These are phyloP conservation scores for Ustilago bromivora DNA, from an alignment of 1,284 basidiomycete species.

Conservation along the genomic window DNA sequence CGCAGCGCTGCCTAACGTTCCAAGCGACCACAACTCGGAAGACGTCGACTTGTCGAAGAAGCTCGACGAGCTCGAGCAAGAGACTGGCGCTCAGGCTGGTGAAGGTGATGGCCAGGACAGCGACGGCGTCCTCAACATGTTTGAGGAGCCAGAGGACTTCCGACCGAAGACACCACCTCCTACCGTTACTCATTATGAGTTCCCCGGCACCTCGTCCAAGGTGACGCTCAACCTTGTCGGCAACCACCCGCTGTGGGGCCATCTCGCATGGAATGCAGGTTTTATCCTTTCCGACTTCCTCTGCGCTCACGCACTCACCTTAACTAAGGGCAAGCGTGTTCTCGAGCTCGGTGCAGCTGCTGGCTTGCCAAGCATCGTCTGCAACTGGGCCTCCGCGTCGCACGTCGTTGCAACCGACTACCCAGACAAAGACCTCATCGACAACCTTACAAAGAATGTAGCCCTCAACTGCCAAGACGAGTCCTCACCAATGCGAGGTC, in stretches of 20 bases:
- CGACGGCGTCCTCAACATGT: constrained; percentile 53
- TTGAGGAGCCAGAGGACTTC: constrained; percentile 65
- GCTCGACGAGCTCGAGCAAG: constrained; percentile 34
- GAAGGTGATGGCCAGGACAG: constrained; percentile 21
- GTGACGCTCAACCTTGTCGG: constrained; percentile 80
- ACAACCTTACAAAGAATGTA: constrained; percentile 83
- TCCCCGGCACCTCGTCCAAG: constrained; percentile 39
- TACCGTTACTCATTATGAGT: constrained; percentile 50
- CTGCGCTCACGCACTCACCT: constrained; percentile 70
- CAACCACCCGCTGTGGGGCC: constrained; percentile 89
- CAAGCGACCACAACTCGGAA: constrained; percentile 21
- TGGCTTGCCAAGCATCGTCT: constrained; percentile 77
- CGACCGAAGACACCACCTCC: constrained; percentile 66
- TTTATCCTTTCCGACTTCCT: constrained; percentile 69
- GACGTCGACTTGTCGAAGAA: constrained; percentile 26
- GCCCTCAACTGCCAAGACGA: constrained; percentile 73
- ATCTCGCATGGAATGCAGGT: constrained; percentile 79
- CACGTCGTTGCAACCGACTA: constrained; percentile 91
- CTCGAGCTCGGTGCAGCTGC: constrained; percentile 94
- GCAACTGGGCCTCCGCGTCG: constrained; percentile 52
- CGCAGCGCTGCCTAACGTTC: constrained; percentile 20
- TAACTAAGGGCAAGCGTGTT: constrained; percentile 73
- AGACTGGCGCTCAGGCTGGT: constrained; percentile 9
- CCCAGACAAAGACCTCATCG: constrained; percentile 82
- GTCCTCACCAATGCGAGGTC: constrained; percentile 41